Base-by-base conservation (phyloP, 2,329 filamentous ascomycete genomes). In the Apiospora marii region DNA sequence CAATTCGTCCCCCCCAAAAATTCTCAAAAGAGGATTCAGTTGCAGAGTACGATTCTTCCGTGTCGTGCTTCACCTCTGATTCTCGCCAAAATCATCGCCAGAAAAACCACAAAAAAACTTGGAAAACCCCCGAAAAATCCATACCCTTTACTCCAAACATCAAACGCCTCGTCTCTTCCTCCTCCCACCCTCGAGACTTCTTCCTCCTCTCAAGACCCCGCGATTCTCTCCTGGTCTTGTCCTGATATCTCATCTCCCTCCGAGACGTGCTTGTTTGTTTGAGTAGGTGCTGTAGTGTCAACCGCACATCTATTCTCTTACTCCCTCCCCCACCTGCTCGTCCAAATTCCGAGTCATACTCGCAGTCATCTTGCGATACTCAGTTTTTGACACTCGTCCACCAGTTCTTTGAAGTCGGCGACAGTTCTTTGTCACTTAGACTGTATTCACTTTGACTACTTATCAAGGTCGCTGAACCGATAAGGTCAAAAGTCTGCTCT, bases 41-140 rank as follows among this genome's bases (percentile, higher is more conserved):
- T 79, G 77, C 78, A 76, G 78, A 88, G 87, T 88, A 86, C 87
- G 87, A 84, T 85, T 41, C 58, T 83, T 82, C 75, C 72, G 70
- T 41, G 53, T 86, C 86, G 87, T 88, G 85, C 87, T 87, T 84
- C 81, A 85, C 87, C 85, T 88, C 86, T 90, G 87, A 71, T 87
- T 86, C 88, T 88, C 86, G 84, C 85, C 85, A 86, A 83, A 83
- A 84, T 86, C 78, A 81, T 82, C 83, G 76, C 78, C 83, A 81
- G 85, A 84, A 88, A 88, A 88, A 83, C 83, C 83, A 84, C 80
- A 87, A 90, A 90, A 90, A 91, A 91, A 89, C 78, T 82, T 83
- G 84, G 87, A 89, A 90, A 90, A 84, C 82, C 82, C 49, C 80
- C 81, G 84, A 84, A 89, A 86, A 85, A 83, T 79, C 76, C 73